A percentile compares a stretch with the other conserved stretches of the same genome.
Evolutionary conservation across 345 rosid species (phyloP).

Genomic region (Hibiscus trionum): DNA sequence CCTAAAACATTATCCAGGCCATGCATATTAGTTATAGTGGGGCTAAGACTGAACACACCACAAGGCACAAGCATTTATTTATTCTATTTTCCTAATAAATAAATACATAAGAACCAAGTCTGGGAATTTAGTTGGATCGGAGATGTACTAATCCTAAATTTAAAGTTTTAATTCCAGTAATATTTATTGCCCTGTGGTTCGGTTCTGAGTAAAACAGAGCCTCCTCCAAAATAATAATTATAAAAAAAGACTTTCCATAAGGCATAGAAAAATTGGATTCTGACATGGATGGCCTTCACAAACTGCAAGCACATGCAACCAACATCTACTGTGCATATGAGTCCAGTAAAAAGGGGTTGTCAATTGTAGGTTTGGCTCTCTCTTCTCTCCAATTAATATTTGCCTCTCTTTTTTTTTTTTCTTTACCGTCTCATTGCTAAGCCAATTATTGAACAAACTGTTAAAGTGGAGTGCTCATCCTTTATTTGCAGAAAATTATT

Average conservation of each 20-base stretch:
- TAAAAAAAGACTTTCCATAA: not conserved
- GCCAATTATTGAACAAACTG: not conserved
- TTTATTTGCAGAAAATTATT: slow-evolving; percentile 6
- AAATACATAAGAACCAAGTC: not conserved
- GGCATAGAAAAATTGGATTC: not conserved
- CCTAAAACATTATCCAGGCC: not conserved
- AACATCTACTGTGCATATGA: not conserved
- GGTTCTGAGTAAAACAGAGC: not conserved
- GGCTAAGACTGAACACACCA: not conserved
- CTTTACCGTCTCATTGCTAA: not conserved
- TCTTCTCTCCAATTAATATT: not conserved
- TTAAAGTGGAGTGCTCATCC: slow-evolving; percentile 1
- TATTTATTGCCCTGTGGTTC: not conserved
- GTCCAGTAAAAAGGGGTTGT: not conserved
- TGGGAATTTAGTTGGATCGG: too few species aligned
- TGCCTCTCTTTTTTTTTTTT: not conserved
- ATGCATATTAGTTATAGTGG: not conserved
- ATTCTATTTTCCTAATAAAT: not conserved
- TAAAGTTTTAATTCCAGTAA: not conserved
- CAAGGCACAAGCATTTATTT: not conserved
- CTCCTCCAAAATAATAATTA: not conserved
- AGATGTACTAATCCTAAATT: too few species aligned
- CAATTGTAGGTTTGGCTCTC: not conserved
- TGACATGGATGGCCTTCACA: slow-evolving; percentile 2
- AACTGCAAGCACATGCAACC: slow-evolving; percentile 8